Base-by-base conservation (phyloP, 495 filamentous ascomycete species). In the Aspergillus campestris region DNA sequence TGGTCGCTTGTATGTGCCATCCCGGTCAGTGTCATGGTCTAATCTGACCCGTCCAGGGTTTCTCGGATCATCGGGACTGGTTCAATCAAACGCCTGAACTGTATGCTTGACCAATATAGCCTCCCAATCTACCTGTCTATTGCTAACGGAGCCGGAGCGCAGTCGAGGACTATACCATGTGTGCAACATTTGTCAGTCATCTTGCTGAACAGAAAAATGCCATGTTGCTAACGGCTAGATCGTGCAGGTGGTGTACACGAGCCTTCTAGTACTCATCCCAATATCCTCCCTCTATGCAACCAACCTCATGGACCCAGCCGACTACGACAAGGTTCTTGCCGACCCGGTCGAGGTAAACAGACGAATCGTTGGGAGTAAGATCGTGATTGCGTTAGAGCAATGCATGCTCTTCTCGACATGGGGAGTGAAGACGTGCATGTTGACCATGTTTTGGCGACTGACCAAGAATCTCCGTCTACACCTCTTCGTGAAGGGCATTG, bases 161-260 rank as follows among this genome's bases (percentile, higher is more conserved):
- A 68, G 65, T 60, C 49, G 63, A 84, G 43, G 80, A 84, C 48
- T 81, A 70, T 58, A 45, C 82, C 12, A 81, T 82, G 71, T 48
- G 74, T 0, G 53, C 69, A 24, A 77, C 73, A 7, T 69, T 81
- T 48, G 73, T 78, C 55, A 53, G 71, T 50, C 15, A 13, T 30
- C 3, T 27, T 30, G 0, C 32, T 40, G 44, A 18, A 47, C 29
- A 31, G 5, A 14, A 1, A 31, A 31, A 31, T 30, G 0, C 9
- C 1, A 28, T 44, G 12, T 33, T 31, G 10, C 34, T 31, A 27
- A 28, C 18, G 18, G 18, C 18, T 24, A 24, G 18, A 1, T 24
- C 4, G 18, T 3, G 1, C 31, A 75, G 67, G 56, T 63, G 41
- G 71, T 75, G 10, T 80, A 79, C 50, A 82, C 79, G 3, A 65